A percentile compares a stretch with the other conserved stretches of the same genome.
Evolutionary conservation across 805 yeast species (phyloP).

Genomic region (Candida quercuum): DNA sequence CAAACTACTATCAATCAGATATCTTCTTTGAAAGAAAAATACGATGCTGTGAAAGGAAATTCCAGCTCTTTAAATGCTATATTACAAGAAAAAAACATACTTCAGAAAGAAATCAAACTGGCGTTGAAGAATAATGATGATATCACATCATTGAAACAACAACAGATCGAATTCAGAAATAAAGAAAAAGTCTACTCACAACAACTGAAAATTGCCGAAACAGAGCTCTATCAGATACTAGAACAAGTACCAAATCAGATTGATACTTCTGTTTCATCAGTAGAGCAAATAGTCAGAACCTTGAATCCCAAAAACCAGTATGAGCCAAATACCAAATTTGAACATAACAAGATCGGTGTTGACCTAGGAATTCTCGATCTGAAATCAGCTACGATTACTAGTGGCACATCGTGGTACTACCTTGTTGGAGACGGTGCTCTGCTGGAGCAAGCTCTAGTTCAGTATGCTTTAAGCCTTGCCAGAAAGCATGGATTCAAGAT

Average conservation of each 20-base stretch:
- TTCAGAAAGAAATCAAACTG: constrained; percentile 23
- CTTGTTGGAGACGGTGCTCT: constrained; percentile 79
- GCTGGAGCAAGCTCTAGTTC: constrained; percentile 84
- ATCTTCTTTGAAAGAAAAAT: constrained; percentile 23
- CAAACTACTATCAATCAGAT: constrained; percentile 18
- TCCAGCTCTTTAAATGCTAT: constrained; percentile 22
- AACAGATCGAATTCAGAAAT: constrained; percentile 10
- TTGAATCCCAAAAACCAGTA: constrained; percentile 37
- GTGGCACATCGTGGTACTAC: constrained; percentile 86
- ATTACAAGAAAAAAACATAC: constrained; percentile 24
- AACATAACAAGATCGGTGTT: constrained; percentile 71
- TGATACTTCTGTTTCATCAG: constrained; percentile 38
- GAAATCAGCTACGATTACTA: constrained; percentile 60
- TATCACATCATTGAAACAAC: constrained; percentile 9
- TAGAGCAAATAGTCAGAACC: constrained; percentile 43
- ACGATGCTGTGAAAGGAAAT: constrained; percentile 17
- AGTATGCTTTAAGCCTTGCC: constrained; percentile 68
- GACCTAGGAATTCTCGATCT: constrained; percentile 66
- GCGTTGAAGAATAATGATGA: constrained; percentile 16
- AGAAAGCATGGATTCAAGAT: constrained; percentile 59
- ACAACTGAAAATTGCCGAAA: constrained; percentile 26
- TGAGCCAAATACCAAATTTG: constrained; percentile 26
- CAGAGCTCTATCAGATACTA: constrained; percentile 32
- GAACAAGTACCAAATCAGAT: constrained; percentile 61
- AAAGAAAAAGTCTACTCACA: constrained; percentile 19